Percentiles rank a stretch among this genome's conserved stretches.
These are phyloP conservation scores for Gaeumannomyces tritici DNA, from an alignment of 2,329 filamentous ascomycete species.

Conservation along the genomic window DNA sequence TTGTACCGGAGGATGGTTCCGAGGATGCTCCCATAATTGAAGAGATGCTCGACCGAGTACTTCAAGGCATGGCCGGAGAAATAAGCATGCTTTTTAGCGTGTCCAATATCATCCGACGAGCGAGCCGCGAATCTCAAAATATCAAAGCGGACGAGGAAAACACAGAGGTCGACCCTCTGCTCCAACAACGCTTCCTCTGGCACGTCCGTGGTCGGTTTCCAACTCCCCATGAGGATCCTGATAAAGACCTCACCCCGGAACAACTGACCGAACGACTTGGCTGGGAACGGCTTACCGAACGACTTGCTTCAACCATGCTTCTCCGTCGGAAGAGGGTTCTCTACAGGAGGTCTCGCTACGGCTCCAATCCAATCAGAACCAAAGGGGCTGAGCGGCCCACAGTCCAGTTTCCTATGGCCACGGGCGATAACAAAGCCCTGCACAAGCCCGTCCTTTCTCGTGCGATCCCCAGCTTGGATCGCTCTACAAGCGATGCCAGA, in stretches of 20 bases:
- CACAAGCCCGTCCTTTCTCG: no score
- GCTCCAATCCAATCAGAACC: no score
- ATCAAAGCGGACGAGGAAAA: background rate
- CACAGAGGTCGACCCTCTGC: background rate
- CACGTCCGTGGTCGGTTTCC: background rate
- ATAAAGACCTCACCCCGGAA: no score
- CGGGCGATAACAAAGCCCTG: no score
- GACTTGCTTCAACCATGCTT: background rate
- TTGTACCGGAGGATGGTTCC: background rate
- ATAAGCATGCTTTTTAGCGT: background rate
- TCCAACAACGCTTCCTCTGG: background rate
- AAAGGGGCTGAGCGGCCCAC: background rate
- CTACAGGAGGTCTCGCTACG: background rate
- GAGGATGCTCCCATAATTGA: no score
- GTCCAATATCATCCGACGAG: background rate
- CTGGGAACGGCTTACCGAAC: background rate
- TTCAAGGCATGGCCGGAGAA: background rate
- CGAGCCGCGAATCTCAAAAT: background rate
- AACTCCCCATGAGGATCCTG: no score
- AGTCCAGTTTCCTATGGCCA: background rate
- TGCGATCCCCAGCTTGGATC: no score
- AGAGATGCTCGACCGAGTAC: no score
- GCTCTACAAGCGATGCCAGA: no score
- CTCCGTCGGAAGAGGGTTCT: background rate
- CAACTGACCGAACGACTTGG: no score